A percentile compares a stretch with the other conserved stretches of the same genome.
These are phyloP conservation scores for Colletotrichum sp. DNA, from an alignment of 2,329 filamentous ascomycete species.

Conservation along the genomic window DNA sequence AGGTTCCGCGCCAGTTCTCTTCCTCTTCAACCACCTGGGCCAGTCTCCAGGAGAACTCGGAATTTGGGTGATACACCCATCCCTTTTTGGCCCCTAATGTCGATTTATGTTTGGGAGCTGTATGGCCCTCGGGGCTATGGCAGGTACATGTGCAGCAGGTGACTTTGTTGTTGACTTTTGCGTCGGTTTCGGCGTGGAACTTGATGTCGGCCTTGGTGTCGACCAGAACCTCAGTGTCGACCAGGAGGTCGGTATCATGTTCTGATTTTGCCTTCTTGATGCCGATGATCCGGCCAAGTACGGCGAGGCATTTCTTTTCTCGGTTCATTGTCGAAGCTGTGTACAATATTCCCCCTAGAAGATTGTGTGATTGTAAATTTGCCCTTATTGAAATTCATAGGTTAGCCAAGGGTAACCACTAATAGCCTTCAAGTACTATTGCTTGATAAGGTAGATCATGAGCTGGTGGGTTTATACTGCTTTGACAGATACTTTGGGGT, in stretches of 20 bases:
- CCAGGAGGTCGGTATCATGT: not conserved
- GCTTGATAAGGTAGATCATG: too few species aligned
- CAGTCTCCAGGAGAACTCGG: constrained; percentile 22
- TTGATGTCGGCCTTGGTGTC: not conserved
- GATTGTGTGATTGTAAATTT: too few species aligned
- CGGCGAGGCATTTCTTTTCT: not conserved
- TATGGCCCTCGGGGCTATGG: not conserved
- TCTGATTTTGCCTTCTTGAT: not conserved
- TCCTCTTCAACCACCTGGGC: constrained; percentile 20
- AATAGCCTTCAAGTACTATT: too few species aligned
- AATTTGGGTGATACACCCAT: not conserved
- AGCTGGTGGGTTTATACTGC: too few species aligned
- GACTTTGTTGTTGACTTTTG: not conserved
- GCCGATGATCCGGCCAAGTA: not conserved
- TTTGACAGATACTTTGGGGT: too few species aligned
- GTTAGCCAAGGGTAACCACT: too few species aligned
- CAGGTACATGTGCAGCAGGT: not conserved
- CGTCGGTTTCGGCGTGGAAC: not conserved
- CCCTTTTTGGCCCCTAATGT: not conserved
- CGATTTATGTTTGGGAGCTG: not conserved
- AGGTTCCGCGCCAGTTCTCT: constrained; percentile 27
- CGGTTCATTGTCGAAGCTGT: not conserved
- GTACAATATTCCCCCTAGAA: not conserved
- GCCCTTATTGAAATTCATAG: too few species aligned
- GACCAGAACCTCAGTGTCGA: too few species aligned